Base-by-base conservation (phyloP, 768 basidiomycete genomes). In the Obba rivulosa region DNA sequence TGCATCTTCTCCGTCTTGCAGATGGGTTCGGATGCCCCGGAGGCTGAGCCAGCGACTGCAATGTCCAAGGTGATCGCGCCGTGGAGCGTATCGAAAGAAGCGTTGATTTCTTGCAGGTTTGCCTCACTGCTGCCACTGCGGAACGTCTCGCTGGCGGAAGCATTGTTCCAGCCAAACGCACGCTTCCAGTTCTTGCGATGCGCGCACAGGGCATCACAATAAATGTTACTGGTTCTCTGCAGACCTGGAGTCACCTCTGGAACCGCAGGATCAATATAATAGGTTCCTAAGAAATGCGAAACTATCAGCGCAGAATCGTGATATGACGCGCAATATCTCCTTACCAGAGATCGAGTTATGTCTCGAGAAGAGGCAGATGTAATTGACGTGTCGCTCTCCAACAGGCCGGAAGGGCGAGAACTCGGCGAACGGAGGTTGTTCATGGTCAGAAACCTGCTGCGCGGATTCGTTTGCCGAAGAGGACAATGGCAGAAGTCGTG, bases 11-110 rank as follows among this genome's bases (percentile, higher is more conserved):
- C 28, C 7, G 5, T 13, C 28, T 31, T 31, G 28, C 28, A 7
- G 28, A 31, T 31, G 28, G 13, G 13, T n/a, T n/a, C n/a, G 28
- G 28, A 13, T 13, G 28, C 16, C 5, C 13, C 16, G 46, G 46
- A 13, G 14, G 11, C 38, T 8, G 51, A 31, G 23, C 50, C 50
- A n/a, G 50, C 56, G 11, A 57, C 54, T 7, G 59, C 59, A 14
- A 63, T 18, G 31, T 63, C 53, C 14, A 63, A 54, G 37, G 31
- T 54, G 39, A 63, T 51, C 25, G 42, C 34, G 14, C 62, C 57
- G 44, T 61, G 58, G 8, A 56, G 54, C 0, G 62, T 63, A 21
- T 53, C 42, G 52, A 63, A 60, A 1, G 54, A 44, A 0, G 62
- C 62, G 44, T 61, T 55, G 28, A 56, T 44, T 3, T 61, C 53